These are phyloP conservation scores for Lactifluus subvellereus DNA, from an alignment of 768 basidiomycete genomes.

Conservation along the genomic window DNA sequence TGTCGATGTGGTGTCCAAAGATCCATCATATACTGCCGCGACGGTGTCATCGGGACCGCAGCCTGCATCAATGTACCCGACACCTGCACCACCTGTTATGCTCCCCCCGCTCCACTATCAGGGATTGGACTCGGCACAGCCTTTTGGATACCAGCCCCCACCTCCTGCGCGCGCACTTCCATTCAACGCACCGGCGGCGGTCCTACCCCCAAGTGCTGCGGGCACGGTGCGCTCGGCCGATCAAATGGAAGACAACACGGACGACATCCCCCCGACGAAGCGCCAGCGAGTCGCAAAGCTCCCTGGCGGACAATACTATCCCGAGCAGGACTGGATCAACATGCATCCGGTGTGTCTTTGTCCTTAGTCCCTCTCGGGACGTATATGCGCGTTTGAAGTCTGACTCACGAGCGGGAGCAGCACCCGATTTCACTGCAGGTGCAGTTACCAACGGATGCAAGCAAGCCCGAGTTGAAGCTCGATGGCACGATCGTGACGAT, in stretches of 20 bases:
- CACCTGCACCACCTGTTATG: conserved; percentile 59
- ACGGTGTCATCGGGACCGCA: conserved; percentile 90
- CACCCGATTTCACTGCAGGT: conserved; percentile 83
- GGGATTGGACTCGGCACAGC: conserved; percentile 67
- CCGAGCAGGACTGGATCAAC: conserved; percentile 84
- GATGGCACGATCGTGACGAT: conserved; percentile 75
- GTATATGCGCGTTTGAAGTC: not conserved
- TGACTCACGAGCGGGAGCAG: conserved; percentile 31
- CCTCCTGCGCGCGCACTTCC: conserved; percentile 30
- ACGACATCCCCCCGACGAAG: conserved; percentile 77
- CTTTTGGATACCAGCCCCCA: conserved; percentile 74
- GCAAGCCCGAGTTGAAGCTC: conserved; percentile 91
- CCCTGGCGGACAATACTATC: conserved; percentile 76
- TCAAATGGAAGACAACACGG: conserved; percentile 64
- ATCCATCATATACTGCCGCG: conserved; percentile 68
- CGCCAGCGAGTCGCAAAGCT: conserved; percentile 81
- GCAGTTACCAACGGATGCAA: conserved; percentile 75
- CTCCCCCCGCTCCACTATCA: conserved; percentile 82
- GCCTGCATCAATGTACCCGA: conserved; percentile 66
- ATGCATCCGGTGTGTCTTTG: conserved; percentile 68
- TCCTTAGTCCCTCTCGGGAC: conserved; percentile 7
- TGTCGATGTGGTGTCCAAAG: conserved; percentile 36
- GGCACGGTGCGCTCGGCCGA: conserved; percentile 78
- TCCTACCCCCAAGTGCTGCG: conserved; percentile 40
- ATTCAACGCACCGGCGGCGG: conserved; percentile 57